Conservation (phyloP, 1,284 basidiomycete species). For the Earliella scabrosa region DNA sequence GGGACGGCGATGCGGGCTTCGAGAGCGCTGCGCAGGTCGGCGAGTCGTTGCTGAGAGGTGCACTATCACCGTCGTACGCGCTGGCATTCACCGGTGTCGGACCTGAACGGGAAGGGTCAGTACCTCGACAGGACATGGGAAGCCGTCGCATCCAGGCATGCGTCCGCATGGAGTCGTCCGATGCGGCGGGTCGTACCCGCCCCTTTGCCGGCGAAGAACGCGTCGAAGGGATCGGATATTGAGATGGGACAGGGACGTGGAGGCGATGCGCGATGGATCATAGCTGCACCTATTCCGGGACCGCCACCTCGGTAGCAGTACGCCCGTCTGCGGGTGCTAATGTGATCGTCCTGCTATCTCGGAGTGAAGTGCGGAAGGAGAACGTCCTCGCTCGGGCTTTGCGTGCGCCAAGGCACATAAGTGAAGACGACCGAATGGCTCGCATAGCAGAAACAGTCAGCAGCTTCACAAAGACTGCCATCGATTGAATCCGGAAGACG, state of each 20-base stretch:
- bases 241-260: background rate
- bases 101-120: slow-evolving; percentile 9
- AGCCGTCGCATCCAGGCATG: background rate
- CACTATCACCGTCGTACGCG: background rate
- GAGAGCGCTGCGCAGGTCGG: background rate
- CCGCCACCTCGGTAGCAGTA: slow-evolving; percentile 5
- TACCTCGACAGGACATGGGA: slow-evolving; percentile 14
- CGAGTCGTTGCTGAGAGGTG: background rate
- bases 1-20: background rate
- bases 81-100: background rate
- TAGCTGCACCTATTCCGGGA: background rate
- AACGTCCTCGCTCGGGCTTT: background rate
- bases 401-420: slow-evolving; percentile 1
- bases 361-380: background rate
- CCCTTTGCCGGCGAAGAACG: too few species aligned
- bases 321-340: background rate
- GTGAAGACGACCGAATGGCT: background rate
- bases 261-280: background rate
- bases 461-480: background rate
- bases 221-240: background rate
- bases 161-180: background rate
- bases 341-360: background rate
- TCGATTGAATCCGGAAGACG: slow-evolving; percentile 3
- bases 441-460: background rate
- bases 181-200: background rate